Conservation (phyloP, 129 eudicot genomes). For the Glebionis coronaria region DNA sequence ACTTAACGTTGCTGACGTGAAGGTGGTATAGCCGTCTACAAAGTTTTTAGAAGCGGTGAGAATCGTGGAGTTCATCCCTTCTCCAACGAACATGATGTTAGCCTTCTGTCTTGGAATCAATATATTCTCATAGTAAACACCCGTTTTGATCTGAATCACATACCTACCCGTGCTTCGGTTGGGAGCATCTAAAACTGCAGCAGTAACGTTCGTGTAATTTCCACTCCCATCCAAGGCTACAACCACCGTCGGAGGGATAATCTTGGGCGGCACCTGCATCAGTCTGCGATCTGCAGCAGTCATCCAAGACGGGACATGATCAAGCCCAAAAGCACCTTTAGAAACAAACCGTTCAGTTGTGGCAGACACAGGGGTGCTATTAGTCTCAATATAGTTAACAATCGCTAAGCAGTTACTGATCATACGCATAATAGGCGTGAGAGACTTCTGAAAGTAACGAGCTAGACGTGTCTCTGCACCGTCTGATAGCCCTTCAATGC, state of each 20-base stretch:
- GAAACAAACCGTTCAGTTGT: conserved; percentile 12
- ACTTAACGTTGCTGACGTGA: conserved; percentile 81
- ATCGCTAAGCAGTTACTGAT: conserved; percentile 74
- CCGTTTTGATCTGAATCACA: conserved; percentile 61
- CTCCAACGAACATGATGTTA: conserved; percentile 71
- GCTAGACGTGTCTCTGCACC: conserved; percentile 21
- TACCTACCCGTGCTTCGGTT: conserved; percentile 32
- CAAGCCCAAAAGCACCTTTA: not conserved
- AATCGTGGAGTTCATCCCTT: conserved; percentile 69
- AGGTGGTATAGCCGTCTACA: conserved; percentile 72
- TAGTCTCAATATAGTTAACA: conserved; percentile 42
- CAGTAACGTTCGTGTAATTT: conserved; percentile 40
- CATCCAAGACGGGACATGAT: conserved; percentile 47
- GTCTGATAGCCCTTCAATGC: conserved; percentile 65
- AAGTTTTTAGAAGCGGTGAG: conserved; percentile 60
- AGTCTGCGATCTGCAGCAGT: conserved; percentile 37
- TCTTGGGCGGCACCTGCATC: conserved; percentile 30
- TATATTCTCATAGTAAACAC: conserved; percentile 63
- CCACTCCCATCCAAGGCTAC: conserved; percentile 66
- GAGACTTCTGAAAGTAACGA: conserved; percentile 35
- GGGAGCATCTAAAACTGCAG: conserved; percentile 65
- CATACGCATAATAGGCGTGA: conserved; percentile 66
- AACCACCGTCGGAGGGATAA: conserved; percentile 35
- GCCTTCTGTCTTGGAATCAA: conserved; percentile 54
- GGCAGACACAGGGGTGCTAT: not conserved